Percentiles rank a stretch among this genome's conserved stretches.
Conservation (phyloP, 495 filamentous ascomycete species). For the Choiromyces venosus region DNA sequence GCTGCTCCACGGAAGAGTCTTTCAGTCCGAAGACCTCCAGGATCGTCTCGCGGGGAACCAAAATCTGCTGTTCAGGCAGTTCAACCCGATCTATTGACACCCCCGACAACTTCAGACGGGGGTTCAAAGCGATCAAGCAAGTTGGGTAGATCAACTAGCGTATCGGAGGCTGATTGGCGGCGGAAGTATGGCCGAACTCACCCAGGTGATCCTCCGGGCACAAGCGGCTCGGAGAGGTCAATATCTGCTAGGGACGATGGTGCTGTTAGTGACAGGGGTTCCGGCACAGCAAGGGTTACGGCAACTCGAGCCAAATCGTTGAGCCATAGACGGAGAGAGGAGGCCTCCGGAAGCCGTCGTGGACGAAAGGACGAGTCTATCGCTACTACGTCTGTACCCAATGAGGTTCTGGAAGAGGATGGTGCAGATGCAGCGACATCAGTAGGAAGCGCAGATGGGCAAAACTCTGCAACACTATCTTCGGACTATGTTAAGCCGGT, state of each 20-base stretch:
- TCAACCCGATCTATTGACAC: conserved; percentile 66
- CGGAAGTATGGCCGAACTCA: conserved; percentile 58
- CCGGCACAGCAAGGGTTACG: conserved; percentile 44
- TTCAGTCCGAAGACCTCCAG: conserved; percentile 66
- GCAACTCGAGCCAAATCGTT: conserved; percentile 79
- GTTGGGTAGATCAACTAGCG: conserved; percentile 74
- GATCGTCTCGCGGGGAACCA: conserved; percentile 55
- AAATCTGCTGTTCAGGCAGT: conserved; percentile 51
- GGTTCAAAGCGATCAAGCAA: conserved; percentile 57
- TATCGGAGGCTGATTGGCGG: conserved; percentile 75
- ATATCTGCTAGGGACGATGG: conserved; percentile 48
- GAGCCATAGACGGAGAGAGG: conserved; percentile 64
- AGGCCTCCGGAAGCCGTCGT: conserved; percentile 61
- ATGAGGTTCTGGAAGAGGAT: conserved; percentile 33
- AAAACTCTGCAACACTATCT: conserved; percentile 29
- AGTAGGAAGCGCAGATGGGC: conserved; percentile 39
- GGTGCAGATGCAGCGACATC: conserved; percentile 31
- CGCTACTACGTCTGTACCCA: conserved; percentile 19
- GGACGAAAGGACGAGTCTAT: conserved; percentile 68
- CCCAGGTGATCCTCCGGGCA: conserved; percentile 53
- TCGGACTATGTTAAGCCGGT: conserved; percentile 68
- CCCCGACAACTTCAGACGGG: conserved; percentile 57
- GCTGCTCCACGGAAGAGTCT: conserved; percentile 67
- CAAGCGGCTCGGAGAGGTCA: conserved; percentile 75
- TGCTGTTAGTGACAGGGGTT: conserved; percentile 45